These are phyloP conservation scores for Lichina pygmaea DNA, from an alignment of 495 filamentous ascomycete genomes.

Conservation along the genomic window DNA sequence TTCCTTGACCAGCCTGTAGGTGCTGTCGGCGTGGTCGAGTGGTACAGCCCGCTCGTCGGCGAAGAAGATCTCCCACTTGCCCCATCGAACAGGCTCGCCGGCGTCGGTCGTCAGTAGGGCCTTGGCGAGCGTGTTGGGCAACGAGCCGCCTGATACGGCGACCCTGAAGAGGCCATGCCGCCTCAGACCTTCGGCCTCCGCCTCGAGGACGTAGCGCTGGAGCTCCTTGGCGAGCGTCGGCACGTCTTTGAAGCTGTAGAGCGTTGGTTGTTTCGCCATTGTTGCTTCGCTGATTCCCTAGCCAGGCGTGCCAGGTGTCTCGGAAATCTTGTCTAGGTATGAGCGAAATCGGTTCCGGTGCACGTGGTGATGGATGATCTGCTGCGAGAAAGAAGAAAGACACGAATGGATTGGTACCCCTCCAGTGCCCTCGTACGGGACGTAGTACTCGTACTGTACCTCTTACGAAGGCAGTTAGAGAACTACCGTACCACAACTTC, in stretches of 20 bases:
- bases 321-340: too few species aligned
- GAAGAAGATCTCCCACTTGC: slow-evolving; percentile 94
- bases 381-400: too few species aligned
- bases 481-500: too few species aligned
- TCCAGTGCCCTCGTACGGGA: too few species aligned
- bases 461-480: too few species aligned
- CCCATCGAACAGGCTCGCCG: slow-evolving; percentile 39
- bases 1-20: slow-evolving; percentile 65
- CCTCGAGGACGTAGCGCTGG: slow-evolving; percentile 50
- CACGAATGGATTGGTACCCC: too few species aligned
- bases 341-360: too few species aligned
- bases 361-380: too few species aligned
- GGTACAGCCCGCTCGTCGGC: slow-evolving; percentile 91
- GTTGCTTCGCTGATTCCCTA: slow-evolving; percentile 8
- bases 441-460: too few species aligned
- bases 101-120: slow-evolving; percentile 41
- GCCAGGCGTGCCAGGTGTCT: too few species aligned
- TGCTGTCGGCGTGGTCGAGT: slow-evolving; percentile 75
- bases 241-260: slow-evolving; percentile 50
- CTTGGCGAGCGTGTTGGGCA: slow-evolving; percentile 60
- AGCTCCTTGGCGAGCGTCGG: slow-evolving; percentile 46
- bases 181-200: slow-evolving; percentile 47
- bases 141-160: slow-evolving; percentile 80
- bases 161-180: slow-evolving; percentile 73
- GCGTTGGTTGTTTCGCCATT: slow-evolving; percentile 55